These are phyloP conservation scores for Magnusiomyces clavatus DNA, from an alignment of 1,139 yeast genomes.

Conservation along the genomic window DNA sequence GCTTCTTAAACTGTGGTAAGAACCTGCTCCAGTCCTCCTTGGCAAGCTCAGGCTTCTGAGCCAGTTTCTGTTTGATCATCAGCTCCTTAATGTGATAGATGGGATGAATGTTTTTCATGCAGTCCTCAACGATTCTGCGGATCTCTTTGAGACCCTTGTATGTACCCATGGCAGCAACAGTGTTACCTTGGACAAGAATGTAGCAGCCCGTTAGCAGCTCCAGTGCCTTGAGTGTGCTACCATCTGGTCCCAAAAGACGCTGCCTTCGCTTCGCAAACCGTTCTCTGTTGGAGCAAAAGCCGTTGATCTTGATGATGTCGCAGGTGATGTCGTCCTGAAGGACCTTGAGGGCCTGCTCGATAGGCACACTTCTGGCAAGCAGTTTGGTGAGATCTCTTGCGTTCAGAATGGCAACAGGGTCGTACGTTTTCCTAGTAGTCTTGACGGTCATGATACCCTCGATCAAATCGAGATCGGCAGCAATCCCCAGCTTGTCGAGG, in stretches of 20 bases:
- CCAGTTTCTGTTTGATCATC: slow-evolving; percentile 93
- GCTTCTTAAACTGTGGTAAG: slow-evolving; percentile 93
- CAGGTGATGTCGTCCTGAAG: slow-evolving; percentile 90
- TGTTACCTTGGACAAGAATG: slow-evolving; percentile 92
- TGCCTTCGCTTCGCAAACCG: slow-evolving; percentile 94
- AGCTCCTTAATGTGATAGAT: slow-evolving; percentile 93
- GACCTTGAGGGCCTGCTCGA: slow-evolving; percentile 90
- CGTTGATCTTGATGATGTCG: slow-evolving; percentile 93
- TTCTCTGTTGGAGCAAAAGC: slow-evolving; percentile 80
- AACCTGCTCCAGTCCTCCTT: slow-evolving; percentile 96
- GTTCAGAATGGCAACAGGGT: slow-evolving; percentile 88
- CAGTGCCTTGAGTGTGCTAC: slow-evolving; percentile 91
- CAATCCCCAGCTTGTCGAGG: slow-evolving; percentile 56
- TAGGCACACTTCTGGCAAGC: slow-evolving; percentile 93
- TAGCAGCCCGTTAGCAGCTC: slow-evolving; percentile 91
- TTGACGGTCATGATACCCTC: slow-evolving; percentile 97
- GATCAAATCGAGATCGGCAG: slow-evolving; percentile 78
- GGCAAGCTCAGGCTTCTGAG: slow-evolving; percentile 91
- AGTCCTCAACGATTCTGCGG: slow-evolving; percentile 92
- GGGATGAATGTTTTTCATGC: slow-evolving; percentile 95
- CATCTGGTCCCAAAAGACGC: slow-evolving; percentile 92
- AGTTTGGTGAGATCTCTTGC: slow-evolving; percentile 93
- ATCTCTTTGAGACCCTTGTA: slow-evolving; percentile 87
- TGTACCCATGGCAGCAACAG: slow-evolving; percentile 97
- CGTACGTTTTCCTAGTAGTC: slow-evolving; percentile 91